Percentiles rank a stretch among this genome's conserved stretches.
These are phyloP conservation scores for Ophiostoma triangulosporum DNA, from an alignment of 2,329 filamentous ascomycete species.

Conservation along the genomic window DNA sequence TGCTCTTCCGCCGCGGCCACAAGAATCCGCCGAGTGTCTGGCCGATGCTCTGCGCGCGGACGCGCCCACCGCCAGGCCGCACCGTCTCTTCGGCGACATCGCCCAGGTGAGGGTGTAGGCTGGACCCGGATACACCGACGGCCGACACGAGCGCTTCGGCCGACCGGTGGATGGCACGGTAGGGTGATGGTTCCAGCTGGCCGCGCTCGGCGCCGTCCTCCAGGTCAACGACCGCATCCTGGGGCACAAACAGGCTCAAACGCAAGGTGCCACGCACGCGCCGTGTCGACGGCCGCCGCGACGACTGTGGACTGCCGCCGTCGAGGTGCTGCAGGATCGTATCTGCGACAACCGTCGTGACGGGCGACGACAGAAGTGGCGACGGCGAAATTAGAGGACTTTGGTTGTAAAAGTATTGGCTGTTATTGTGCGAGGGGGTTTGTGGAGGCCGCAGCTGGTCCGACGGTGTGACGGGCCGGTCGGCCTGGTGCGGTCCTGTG, in stretches of 20 bases:
- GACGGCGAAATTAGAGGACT: slow-evolving; percentile 45
- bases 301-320: slow-evolving; percentile 18
- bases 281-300: slow-evolving; percentile 30
- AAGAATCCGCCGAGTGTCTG: slow-evolving; percentile 25
- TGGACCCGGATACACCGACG: not conserved
- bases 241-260: slow-evolving; percentile 40
- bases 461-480: slow-evolving; percentile 17
- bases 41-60: slow-evolving; percentile 26
- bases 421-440: not conserved
- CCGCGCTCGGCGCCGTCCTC: slow-evolving; percentile 13
- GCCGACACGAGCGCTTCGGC: not conserved
- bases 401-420: slow-evolving; percentile 14
- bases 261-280: slow-evolving; percentile 37
- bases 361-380: slow-evolving; percentile 41
- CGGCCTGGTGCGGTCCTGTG: slow-evolving; percentile 11
- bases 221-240: slow-evolving; percentile 23
- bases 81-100: not conserved
- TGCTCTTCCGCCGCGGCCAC: slow-evolving; percentile 7
- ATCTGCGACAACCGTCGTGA: slow-evolving; percentile 44
- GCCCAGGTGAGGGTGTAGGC: too few species aligned
- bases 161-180: not conserved
- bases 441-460: slow-evolving; percentile 13
- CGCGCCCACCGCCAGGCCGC: slow-evolving; percentile 12
- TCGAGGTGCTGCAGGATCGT: slow-evolving; percentile 33
- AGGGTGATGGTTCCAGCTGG: not conserved